Base-by-base conservation (phyloP, 1,139 yeast genomes). In the Hyphopichia burtonii region DNA sequence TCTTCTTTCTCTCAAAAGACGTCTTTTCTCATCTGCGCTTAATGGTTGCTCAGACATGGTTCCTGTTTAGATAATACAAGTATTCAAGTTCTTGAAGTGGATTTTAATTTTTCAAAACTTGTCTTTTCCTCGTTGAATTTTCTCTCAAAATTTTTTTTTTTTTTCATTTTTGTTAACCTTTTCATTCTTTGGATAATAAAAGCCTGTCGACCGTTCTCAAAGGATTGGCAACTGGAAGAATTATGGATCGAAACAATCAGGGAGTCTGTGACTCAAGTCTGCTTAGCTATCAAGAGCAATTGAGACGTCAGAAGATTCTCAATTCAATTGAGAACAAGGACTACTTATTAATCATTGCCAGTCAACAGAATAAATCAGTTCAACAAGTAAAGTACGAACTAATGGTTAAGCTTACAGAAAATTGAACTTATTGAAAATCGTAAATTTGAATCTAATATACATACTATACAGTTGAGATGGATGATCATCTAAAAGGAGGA, bases 1-100 rank as follows among this genome's bases (percentile, higher is more conserved):
- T 51, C 91, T 72, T 56, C 89, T 74, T 55, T 85, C 90, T 46
- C 90, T 73, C 32, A 84, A 63, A 23, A 82, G 53, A 44, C 71
- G 68, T 52, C 83, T 77, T 63, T 80, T 83, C 53, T 85, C 91
- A 36, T 81, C 84, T 4, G 82, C 85, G 25, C 76, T 59, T 40
- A 76, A 39, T 39, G 19, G 31, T 31, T 31, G 34, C 20, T 33
- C 36, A 12, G 36, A 33, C 36, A 33, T 33, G 12, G 15, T 31
- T 6, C n/a, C 5, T 30, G 32, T 4, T 30, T 14, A n/a, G 17
- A 5, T 14, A 14, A 8, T 30, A 15, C 6, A 17, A 25, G n/a
- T 5, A 9, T 8, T 25, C 28, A 25, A 8, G 7, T 25, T 4
- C 7, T 4, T 25, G 28, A 25, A 8, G 28, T 25, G 28, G 28